Evolutionary conservation across 257 asterid species (phyloP).

Genomic region (Nicotiana benthamiana): DNA sequence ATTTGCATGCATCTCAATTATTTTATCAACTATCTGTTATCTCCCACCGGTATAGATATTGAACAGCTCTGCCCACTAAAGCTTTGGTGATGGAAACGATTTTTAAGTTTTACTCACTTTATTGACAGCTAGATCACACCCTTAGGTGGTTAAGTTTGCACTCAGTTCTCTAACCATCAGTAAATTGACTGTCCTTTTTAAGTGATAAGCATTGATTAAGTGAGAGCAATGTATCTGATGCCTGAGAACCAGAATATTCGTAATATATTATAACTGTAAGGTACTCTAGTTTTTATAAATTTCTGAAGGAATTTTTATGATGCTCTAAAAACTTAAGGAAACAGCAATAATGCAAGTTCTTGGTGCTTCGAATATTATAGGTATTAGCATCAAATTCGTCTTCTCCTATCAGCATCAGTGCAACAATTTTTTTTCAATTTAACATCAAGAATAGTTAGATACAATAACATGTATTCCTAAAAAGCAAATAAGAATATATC

Average conservation of each 20-base stretch:
- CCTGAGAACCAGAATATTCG: background rate
- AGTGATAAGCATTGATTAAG: background rate
- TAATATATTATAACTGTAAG: background rate
- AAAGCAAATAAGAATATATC: background rate
- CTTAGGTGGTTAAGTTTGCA: too few relatives aligned
- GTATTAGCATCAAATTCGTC: background rate
- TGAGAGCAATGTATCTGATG: too few relatives aligned
- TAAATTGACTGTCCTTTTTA: background rate
- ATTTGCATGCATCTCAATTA: background rate
- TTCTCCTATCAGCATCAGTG: background rate
- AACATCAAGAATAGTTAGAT: background rate
- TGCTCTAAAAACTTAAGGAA: background rate
- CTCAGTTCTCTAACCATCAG: background rate
- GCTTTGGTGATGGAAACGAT: too few relatives aligned
- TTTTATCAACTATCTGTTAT: background rate
- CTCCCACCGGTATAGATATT: background rate
- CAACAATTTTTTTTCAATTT: background rate
- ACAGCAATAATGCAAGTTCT: background rate
- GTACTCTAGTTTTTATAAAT: background rate
- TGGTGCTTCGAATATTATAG: background rate
- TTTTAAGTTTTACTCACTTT: background rate
- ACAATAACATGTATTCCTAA: background rate
- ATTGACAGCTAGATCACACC: background rate
- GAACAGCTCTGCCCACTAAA: too few relatives aligned
- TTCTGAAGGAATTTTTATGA: background rate